Evolutionary conservation across 495 filamentous ascomycete genomes (phyloP), one percentile per base, ranked within the genome.

Genomic region (Hypoxylon lenormandii): DNA sequence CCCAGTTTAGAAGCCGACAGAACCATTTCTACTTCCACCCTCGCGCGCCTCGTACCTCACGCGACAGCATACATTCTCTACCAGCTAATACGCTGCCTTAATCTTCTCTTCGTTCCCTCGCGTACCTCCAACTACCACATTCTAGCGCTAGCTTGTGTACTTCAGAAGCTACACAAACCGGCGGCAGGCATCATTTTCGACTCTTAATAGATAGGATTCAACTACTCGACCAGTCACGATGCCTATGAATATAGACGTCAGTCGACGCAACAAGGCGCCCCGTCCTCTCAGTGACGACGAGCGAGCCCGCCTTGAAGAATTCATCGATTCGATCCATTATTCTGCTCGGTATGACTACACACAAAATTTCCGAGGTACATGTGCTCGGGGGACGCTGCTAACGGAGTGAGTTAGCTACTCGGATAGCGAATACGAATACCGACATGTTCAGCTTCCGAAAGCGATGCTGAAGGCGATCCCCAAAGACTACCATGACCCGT

Each of bases 381-480:
- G 21, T 38, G 8, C 19, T 16, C 7, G 21, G 22, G 28, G 40
- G 16, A 15, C 30, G 26, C 61, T 37, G 51, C 67, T 76, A 53
- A 75, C 57, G 26, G n/a, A 13, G 23, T 28, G 42, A 19, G 38
- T 30, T 52, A 96, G 93, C 70, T 97, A 97, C 77, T 90, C 87
- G n/a, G 94, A 97, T 75, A 85, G 86, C 79, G 87, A 94, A 78
- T 94, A 82, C 76, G 94, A 97, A 80, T 97, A 96, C 79, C 92
- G 95, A 51, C 95, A 98, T 78, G 95, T 98, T 23, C 94, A 97
- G 77, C 88, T 98, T 22, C 95, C 95, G 4, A 98, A 98, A 79
- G 89, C 90, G 49, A 98, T 98, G 95, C 87, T 98, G 43, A 98
- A 98, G 79, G 90, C 88, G 30, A 98, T 98, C 66, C 95, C 95